Conservation (phyloP, 2,329 filamentous ascomycete genomes). For the Arthrinium puccinioides region DNA sequence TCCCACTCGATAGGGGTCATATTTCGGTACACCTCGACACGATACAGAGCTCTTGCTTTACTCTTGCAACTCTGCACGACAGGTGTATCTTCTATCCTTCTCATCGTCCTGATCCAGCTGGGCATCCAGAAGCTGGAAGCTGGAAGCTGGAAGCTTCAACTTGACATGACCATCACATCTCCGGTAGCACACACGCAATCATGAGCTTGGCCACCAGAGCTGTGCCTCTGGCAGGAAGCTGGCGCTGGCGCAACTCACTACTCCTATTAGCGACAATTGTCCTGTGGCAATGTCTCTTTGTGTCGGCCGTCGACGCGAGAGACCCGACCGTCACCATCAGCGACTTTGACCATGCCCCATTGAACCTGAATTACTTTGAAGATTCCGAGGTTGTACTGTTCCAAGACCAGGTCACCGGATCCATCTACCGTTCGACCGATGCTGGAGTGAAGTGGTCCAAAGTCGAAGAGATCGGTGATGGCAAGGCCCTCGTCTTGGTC, state of each 20-base stretch:
- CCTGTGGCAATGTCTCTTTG: slow-evolving; percentile 21
- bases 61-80: too few relatives aligned
- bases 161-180: slow-evolving; percentile 37
- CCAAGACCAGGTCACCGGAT: slow-evolving; percentile 55
- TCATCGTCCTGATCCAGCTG: too few relatives aligned
- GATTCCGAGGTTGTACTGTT: slow-evolving; percentile 77
- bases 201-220: slow-evolving; percentile 47
- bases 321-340: slow-evolving; percentile 61
- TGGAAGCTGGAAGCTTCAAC: slow-evolving; percentile 2
- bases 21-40: too few relatives aligned
- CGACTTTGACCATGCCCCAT: slow-evolving; percentile 59
- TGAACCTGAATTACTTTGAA: slow-evolving; percentile 80
- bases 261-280: slow-evolving; percentile 6
- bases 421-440: slow-evolving; percentile 71
- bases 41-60: too few relatives aligned
- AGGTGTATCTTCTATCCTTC: too few relatives aligned
- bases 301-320: slow-evolving; percentile 40
- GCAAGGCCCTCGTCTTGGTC: slow-evolving; percentile 54
- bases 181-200: slow-evolving; percentile 29
- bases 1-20: too few relatives aligned
- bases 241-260: slow-evolving; percentile 7
- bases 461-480: slow-evolving; percentile 57
- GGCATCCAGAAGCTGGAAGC: too few relatives aligned
- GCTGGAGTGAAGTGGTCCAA: slow-evolving; percentile 71
- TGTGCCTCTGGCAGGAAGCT: slow-evolving; percentile 28